phyloP scores from a whole-genome alignment of 192 early-diverging fungal species.

The Coemansia sp. region DNA sequence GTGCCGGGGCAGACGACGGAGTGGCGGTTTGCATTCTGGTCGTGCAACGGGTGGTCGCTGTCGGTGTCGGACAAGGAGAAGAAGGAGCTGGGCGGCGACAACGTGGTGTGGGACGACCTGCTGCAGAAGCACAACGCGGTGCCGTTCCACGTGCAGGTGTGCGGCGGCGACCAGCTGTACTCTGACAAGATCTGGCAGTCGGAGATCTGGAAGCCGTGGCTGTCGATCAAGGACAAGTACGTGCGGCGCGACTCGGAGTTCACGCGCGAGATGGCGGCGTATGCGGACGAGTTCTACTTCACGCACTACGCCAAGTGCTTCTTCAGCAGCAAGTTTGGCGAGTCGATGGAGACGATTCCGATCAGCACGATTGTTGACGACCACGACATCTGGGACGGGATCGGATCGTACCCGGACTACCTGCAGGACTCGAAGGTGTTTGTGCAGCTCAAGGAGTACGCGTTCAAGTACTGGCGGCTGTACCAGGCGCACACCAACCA shows the following conservation, averaged over 20 bases:
- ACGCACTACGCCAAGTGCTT: constrained; percentile 67
- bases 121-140: constrained; percentile 59
- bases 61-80: constrained; percentile 44
- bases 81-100: constrained; percentile 46
- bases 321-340: constrained; percentile 57
- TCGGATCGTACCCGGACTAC: constrained; percentile 78
- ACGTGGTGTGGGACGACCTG: constrained; percentile 70
- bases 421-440: constrained; percentile 70
- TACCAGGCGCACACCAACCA: constrained; percentile 82
- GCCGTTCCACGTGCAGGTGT: constrained; percentile 71
- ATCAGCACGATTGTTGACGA: constrained; percentile 81
- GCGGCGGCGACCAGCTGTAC: constrained; percentile 77
- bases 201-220: constrained; percentile 62
- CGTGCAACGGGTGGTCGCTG: constrained; percentile 73
- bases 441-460: constrained; percentile 70
- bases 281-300: constrained; percentile 69
- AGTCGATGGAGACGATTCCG: constrained; percentile 74
- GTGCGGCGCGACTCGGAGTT: constrained; percentile 56
- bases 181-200: constrained; percentile 61
- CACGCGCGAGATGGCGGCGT: constrained; percentile 57
- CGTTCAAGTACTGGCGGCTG: constrained; percentile 75
- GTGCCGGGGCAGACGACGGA: constrained; percentile 55
- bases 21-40: constrained; percentile 69
- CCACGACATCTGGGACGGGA: constrained; percentile 86
- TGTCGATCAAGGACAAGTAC: constrained; percentile 54